Base-by-base conservation (phyloP, 1,284 basidiomycete genomes). In the Marasmius oreades region DNA sequence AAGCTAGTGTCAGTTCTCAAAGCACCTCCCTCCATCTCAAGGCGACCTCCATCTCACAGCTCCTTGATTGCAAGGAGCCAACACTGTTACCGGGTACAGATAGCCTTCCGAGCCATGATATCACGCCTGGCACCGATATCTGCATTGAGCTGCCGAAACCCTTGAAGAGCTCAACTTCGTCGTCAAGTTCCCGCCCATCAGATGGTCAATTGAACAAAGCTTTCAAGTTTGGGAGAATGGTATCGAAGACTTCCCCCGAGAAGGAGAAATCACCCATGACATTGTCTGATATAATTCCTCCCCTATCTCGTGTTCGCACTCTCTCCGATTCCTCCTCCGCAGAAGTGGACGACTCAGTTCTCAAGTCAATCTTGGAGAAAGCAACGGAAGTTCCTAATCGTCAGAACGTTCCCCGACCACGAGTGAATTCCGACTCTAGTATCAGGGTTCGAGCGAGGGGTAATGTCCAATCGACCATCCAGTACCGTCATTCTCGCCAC, bases 221-320 rank as follows among this genome's bases (percentile, higher is more conserved):
- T 36, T 90, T 91, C 78, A 86, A 77, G 65, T 91, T 91, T 60
- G 88, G 89, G 28, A 86, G 86, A 26, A 20, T n/a, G 7, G 71
- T 73, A 44, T 74, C 76, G 2, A 70, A 73, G 11, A 61, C 68
- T 0, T 56, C 65, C 24, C 43, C 61, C 33, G 20, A 59, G n/a
- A 60, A 51, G 48, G 59, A 12, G 65, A 51, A 44, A 46, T 52
- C 71, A 59, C 73, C 74, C 0, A 65, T 87, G 55, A 88, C 85
- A 1, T 71, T 90, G 14, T 84, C 86, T 0, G 86, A 90, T 60
- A 89, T 90, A 67, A 86, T 90, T 45, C 88, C 88, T 5, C 81
- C 86, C 0, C 75, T 77, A 0, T 71, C 77, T 6, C 76, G 82
- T 61, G 76, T 73, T 14, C 75, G 77, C 28, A 73, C 75, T 0